phyloP scores from a whole-genome alignment of 192 early-diverging fungal genomes.

The Entrophospora sp. region DNA sequence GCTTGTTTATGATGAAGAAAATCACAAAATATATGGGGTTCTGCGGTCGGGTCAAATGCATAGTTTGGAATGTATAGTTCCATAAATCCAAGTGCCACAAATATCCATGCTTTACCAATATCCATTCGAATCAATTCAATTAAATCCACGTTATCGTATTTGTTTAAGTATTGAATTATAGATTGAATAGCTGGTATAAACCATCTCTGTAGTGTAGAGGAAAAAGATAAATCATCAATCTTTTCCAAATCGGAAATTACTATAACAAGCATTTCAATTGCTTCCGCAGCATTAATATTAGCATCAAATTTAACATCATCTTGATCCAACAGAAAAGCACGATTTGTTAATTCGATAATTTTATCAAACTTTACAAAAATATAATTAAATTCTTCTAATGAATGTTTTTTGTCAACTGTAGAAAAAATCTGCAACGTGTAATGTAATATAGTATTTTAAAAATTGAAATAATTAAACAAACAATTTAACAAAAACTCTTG shows the following conservation, averaged over 20 bases:
- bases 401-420: too few relatives aligned
- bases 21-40: slow-evolving; percentile 53
- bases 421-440: too few relatives aligned
- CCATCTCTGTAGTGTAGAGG: background rate
- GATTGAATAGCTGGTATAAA: slow-evolving; percentile 15
- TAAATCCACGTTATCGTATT: background rate
- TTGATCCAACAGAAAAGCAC: too few relatives aligned
- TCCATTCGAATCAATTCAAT: slow-evolving; percentile 13
- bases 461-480: too few relatives aligned
- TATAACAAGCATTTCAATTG: background rate
- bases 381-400: too few relatives aligned
- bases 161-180: slow-evolving; percentile 10
- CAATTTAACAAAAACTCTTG: background rate
- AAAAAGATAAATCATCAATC: background rate
- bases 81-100: slow-evolving; percentile 52
- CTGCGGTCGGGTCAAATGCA: slow-evolving; percentile 77
- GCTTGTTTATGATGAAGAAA: slow-evolving; percentile 51
- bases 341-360: background rate
- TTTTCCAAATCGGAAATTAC: background rate
- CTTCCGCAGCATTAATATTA: background rate
- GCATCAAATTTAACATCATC: background rate
- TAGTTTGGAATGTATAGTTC: slow-evolving; percentile 67
- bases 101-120: slow-evolving; percentile 51
- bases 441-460: too few relatives aligned
- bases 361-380: background rate